Evolutionary conservation across 2,329 filamentous ascomycete species (phyloP), one percentile per base, ranked within the genome.

Genomic region (Stachybotrys elegans): DNA sequence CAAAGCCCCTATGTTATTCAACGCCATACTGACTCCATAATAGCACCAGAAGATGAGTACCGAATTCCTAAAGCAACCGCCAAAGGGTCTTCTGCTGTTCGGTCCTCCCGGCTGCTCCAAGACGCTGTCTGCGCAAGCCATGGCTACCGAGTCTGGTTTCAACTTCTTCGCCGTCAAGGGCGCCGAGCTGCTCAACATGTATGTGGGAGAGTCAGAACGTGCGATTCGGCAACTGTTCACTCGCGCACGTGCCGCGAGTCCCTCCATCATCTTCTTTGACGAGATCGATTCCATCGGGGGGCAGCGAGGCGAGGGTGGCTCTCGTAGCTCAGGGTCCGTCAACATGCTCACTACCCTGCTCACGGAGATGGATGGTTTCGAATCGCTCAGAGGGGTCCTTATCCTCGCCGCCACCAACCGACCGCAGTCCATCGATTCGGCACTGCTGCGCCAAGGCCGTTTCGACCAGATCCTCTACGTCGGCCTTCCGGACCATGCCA

Each of bases 101-200:
- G 92, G 92, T 0, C 92, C 92, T 0, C 92, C 92, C 0, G 92
- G 92, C 4, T 96, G 92, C 67, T 94, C 90, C 51, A 97, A 97
- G 68, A 97, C 92, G 0, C 79, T 96, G 61, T 89, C 83, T 0
- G 92, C 92, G 0, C 90, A 95, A 61, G 92, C 92, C 22, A 80
- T 95, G 54, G 92, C 92, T 14, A 95, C 89, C 6, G 90, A 94
- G 62, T 88, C 88, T 22, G 86, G 86, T 4, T 84, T 94, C 66
- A 96, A 96, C 63, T 96, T 96, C 72, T 84, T 96, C 59, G 86
- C 90, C 8, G 88, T 97, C 52, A 95, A 96, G 67, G 92, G 90
- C 21, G 89, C 89, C 27, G 92, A 96, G 65, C 78, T 96, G 12
- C 82, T 95, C 48, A 94, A 90, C 67, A 95, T 95, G 88, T 97